These are phyloP conservation scores for Chrysoporthe austroafricana DNA, from an alignment of 2,329 filamentous ascomycete species.

Conservation along the genomic window DNA sequence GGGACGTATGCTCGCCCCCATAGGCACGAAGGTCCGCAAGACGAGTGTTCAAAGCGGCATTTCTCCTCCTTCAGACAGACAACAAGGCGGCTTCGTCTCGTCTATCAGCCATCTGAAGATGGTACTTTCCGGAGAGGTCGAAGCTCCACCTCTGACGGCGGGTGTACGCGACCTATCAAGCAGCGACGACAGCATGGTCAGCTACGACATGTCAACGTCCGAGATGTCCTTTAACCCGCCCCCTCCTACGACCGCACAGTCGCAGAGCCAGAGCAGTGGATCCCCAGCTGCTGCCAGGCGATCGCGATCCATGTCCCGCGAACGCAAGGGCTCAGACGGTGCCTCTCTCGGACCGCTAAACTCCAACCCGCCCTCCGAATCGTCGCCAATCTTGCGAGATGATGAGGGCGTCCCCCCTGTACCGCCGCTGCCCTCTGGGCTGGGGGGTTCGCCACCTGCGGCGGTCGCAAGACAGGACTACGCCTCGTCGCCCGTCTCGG, in stretches of 20 bases:
- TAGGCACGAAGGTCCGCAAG: slow-evolving; percentile 52
- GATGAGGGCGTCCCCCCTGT: slow-evolving; percentile 55
- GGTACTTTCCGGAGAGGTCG: slow-evolving; percentile 58
- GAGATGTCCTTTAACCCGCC: slow-evolving; percentile 64
- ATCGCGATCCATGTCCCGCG: slow-evolving; percentile 38
- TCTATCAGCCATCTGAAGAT: slow-evolving; percentile 68
- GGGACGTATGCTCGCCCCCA: slow-evolving; percentile 36
- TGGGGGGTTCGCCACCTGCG: slow-evolving; percentile 31
- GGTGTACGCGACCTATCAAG: slow-evolving; percentile 52
- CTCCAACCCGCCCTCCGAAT: slow-evolving; percentile 46
- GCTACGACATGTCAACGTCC: slow-evolving; percentile 69
- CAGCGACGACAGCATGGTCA: slow-evolving; percentile 70
- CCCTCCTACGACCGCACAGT: slow-evolving; percentile 37
- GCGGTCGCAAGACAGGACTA: slow-evolving; percentile 25
- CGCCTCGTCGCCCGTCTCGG: slow-evolving; percentile 20
- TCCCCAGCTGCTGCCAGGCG: slow-evolving; percentile 32
- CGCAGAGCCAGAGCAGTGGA: slow-evolving; percentile 36
- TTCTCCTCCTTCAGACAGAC: slow-evolving; percentile 46
- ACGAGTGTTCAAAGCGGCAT: slow-evolving; percentile 56
- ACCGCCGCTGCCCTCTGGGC: slow-evolving; percentile 52
- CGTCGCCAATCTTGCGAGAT: slow-evolving; percentile 34
- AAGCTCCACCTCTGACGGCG: slow-evolving; percentile 42
- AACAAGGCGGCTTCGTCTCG: slow-evolving; percentile 56
- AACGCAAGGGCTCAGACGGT: slow-evolving; percentile 37
- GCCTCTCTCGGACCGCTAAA: slow-evolving; percentile 43